These are phyloP conservation scores for Santalum album DNA, from an alignment of 164 flowering plant species.

Conservation along the genomic window DNA sequence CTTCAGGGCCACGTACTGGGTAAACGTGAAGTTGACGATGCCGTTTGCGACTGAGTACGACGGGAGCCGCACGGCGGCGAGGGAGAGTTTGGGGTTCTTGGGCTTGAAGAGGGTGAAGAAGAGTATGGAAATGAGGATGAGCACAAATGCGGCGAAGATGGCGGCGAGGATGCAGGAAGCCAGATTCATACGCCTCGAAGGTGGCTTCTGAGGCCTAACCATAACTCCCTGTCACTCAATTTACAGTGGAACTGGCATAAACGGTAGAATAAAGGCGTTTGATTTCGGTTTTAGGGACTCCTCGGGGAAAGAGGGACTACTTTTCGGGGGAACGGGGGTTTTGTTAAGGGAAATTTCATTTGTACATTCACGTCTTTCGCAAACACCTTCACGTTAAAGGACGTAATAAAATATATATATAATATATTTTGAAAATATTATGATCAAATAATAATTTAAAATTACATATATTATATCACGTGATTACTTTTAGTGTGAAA, in stretches of 20 bases:
- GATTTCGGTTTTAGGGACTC: not conserved
- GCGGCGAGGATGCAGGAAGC: conserved; percentile 1
- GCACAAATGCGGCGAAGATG: not conserved
- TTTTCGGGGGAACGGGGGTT: not conserved
- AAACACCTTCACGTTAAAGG: no score
- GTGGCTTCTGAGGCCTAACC: not conserved
- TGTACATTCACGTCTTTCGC: no score
- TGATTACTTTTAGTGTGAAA: no score
- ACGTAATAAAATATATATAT: no score
- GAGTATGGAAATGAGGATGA: not conserved
- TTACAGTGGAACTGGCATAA: no score
- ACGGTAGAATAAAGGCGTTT: not conserved
- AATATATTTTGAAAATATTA: no score
- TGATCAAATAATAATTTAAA: no score
- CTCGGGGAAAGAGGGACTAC: not conserved
- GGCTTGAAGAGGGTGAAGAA: conserved; percentile 3
- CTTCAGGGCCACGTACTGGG: conserved; percentile 62
- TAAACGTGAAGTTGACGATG: conserved; percentile 50
- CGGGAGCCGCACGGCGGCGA: conserved; percentile 4
- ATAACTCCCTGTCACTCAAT: not conserved
- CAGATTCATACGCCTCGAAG: not conserved
- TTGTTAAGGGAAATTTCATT: no score
- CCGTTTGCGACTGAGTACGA: not conserved
- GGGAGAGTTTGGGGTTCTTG: not conserved
- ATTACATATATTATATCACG: no score